phyloP scores from a whole-genome alignment of 331 rosid genomes.

The Malus hybrid region DNA sequence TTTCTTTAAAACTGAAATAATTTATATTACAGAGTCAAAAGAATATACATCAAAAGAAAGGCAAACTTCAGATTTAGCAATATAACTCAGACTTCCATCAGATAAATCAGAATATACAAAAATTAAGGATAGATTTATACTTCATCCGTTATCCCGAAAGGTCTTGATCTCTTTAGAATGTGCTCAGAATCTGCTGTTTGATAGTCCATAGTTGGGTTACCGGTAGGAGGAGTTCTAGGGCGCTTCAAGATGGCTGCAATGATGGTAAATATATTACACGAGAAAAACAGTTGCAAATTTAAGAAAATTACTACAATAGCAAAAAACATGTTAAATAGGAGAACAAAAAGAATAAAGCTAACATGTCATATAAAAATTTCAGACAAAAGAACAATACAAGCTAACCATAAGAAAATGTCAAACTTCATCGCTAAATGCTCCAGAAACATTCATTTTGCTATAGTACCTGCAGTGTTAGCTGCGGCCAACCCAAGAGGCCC shows the following conservation, averaged over 20 bases:
- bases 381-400: slow-evolving; percentile 2
- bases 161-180: slow-evolving; percentile 86
- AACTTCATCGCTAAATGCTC: not conserved
- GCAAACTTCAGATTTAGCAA: not conserved
- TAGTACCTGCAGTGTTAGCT: slow-evolving; percentile 67
- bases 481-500: slow-evolving; percentile 80
- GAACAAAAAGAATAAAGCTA: not conserved
- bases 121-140: slow-evolving; percentile 32
- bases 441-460: not conserved
- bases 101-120: slow-evolving; percentile 10
- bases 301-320: not conserved
- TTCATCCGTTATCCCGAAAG: slow-evolving; percentile 83
- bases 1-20: not conserved
- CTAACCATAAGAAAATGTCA: not conserved
- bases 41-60: not conserved
- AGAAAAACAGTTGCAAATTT: slow-evolving; percentile 15
- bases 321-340: not conserved
- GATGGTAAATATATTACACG: slow-evolving; percentile 14
- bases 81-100: slow-evolving; percentile 6
- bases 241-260: slow-evolving; percentile 77
- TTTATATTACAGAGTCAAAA: not conserved
- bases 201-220: slow-evolving; percentile 84
- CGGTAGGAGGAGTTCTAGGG: slow-evolving; percentile 95
- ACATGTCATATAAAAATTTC: not conserved
- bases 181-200: slow-evolving; percentile 96